Evolutionary conservation across 495 filamentous ascomycete genomes (phyloP).

Genomic region (Delitschia confertaspora): DNA sequence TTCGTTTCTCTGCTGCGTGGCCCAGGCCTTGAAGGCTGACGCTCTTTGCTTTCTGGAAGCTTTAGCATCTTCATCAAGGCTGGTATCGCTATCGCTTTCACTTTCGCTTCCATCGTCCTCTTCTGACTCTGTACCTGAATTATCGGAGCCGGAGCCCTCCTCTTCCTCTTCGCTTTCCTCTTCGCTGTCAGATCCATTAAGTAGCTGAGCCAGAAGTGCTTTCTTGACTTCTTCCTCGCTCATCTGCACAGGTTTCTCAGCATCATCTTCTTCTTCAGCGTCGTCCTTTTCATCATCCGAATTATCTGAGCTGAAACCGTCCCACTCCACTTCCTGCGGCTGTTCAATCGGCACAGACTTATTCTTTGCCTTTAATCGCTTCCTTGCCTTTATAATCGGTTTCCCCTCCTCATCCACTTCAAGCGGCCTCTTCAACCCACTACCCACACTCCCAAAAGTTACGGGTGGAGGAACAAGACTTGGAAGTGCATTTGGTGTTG

Average conservation of each 20-base stretch:
- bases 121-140: too few relatives aligned
- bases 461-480: too few relatives aligned
- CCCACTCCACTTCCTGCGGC: constrained; percentile 51
- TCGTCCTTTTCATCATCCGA: constrained; percentile 14
- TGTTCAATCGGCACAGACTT: constrained; percentile 16
- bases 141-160: constrained; percentile 7
- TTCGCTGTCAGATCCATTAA: neutral
- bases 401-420: constrained; percentile 67
- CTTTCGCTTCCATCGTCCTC: constrained; percentile 25
- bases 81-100: constrained; percentile 40
- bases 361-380: constrained; percentile 24
- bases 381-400: constrained; percentile 65
- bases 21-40: constrained; percentile 92
- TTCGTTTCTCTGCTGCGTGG: constrained; percentile 73
- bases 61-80: constrained; percentile 18
- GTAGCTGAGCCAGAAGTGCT: neutral
- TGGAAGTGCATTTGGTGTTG: neutral
- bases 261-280: neutral
- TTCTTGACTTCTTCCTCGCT: neutral
- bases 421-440: constrained; percentile 78
- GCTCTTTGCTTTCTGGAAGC: constrained; percentile 36
- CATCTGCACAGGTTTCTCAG: neutral
- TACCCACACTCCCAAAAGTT: constrained; percentile 47
- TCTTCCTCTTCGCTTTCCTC: constrained; percentile 7
- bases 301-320: constrained; percentile 45